Conservation (phyloP, 1,139 yeast genomes). For the Hansenula sp. region DNA sequence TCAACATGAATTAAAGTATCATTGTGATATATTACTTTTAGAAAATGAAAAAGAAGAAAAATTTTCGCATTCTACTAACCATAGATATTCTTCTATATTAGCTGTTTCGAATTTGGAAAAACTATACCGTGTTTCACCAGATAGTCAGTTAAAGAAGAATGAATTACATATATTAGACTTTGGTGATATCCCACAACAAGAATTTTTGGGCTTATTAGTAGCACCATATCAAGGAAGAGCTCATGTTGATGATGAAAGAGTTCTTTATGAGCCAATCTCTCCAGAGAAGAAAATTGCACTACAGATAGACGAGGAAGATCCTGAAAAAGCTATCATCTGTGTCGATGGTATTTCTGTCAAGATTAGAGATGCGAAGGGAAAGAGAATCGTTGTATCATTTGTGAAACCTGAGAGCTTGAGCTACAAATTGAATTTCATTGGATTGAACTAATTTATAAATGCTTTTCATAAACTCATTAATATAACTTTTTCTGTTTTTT, state of each 20-base stretch:
- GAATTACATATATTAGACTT: slow-evolving; percentile 54
- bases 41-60: slow-evolving; percentile 9
- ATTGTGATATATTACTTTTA: slow-evolving; percentile 32
- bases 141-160: slow-evolving; percentile 47
- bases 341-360: slow-evolving; percentile 11
- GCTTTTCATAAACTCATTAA: slow-evolving; percentile 1
- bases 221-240: slow-evolving; percentile 54
- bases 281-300: slow-evolving; percentile 28
- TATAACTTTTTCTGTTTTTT: background rate
- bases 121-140: slow-evolving; percentile 69
- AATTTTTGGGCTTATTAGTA: slow-evolving; percentile 53
- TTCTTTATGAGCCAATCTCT: slow-evolving; percentile 36
- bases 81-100: slow-evolving; percentile 65
- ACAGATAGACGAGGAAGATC: slow-evolving; percentile 14
- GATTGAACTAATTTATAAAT: background rate
- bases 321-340: slow-evolving; percentile 6
- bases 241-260: slow-evolving; percentile 44
- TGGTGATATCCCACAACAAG: slow-evolving; percentile 31
- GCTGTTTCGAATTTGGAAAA: slow-evolving; percentile 63
- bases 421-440: slow-evolving; percentile 3
- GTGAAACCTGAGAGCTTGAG: background rate
- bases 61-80: slow-evolving; percentile 33
- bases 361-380: slow-evolving; percentile 7
- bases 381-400: slow-evolving; percentile 5
- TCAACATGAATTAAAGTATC: slow-evolving; percentile 42